Evolutionary conservation across 345 rosid species (phyloP).

Genomic region (Ailanthus altissimus): DNA sequence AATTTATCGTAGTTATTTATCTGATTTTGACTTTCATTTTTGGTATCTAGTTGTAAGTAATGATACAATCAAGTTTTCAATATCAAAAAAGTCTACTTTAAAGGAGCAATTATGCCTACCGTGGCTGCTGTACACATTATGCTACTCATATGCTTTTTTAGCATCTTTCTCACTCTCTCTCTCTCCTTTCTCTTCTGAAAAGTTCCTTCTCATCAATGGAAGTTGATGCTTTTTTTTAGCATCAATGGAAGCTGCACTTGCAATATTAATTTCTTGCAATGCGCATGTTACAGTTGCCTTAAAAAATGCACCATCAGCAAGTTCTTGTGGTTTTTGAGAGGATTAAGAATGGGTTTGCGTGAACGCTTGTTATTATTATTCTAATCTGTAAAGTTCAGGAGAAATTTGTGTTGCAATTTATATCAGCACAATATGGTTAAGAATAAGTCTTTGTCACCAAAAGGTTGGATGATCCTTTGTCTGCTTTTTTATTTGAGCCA

Average conservation of each 20-base stretch:
- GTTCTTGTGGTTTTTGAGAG: neutral
- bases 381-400: neutral
- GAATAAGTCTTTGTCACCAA: neutral
- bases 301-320: neutral
- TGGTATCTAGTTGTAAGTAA: neutral
- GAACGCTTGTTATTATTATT: neutral
- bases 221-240: too few species aligned
- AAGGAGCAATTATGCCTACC: neutral
- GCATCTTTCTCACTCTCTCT: neutral
- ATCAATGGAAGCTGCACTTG: slow-evolving; percentile 4
- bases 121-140: neutral
- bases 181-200: neutral
- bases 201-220: neutral
- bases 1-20: neutral
- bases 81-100: neutral
- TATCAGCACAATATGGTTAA: neutral
- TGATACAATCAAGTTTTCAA: neutral
- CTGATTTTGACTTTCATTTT: neutral
- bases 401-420: neutral
- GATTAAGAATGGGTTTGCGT: neutral
- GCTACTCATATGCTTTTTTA: neutral
- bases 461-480: neutral
- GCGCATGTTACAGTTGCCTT: neutral
- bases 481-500: neutral
- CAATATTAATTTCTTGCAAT: neutral